Base-by-base conservation (phyloP, 2,329 filamentous ascomycete genomes). In the Metarhizium robertsii region DNA sequence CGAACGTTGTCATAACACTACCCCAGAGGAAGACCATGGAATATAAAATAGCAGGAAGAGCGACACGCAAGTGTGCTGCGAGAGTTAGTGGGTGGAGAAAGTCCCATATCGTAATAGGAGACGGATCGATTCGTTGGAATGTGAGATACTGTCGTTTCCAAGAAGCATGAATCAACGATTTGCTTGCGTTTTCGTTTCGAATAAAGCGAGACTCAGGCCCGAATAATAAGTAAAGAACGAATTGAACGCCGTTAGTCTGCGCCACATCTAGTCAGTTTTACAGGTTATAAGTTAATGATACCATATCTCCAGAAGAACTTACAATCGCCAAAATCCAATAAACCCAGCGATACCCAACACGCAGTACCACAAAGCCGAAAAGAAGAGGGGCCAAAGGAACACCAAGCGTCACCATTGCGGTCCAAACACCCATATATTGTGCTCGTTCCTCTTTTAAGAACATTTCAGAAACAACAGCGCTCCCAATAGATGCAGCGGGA, bases 291-390 rank as follows among this genome's bases (percentile, higher is more conserved):
- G n/a, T 16, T 8, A 20, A 16, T n/a, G 29, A n/a, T 18, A 10
- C 3, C 8, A 5, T 38, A 10, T 14, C 14, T 38, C 36, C 36
- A 10, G 14, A n/a, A 20, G 7, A 14, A 38, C 61, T 56, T 11
- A 79, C 74, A 45, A 83, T 83, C 2, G 79, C 78, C 25, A 83
- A 66, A 25, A 77, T 73, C 73, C 76, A 83, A 64, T 79, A 84
- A 30, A 83, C 81, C 80, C 80, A 84, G 16, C 76, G 71, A 55
- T 79, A 84, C 0, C 77, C 75, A 14, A 77, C 74, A 10, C 76
- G 72, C 55, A 77, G 68, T 1, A 76, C 73, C 0, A 83, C 79
- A 32, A 71, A 73, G 1, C 74, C 72, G 46, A 78, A 67, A 16
- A 71, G 61, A 29, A 71, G 63, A 0, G 69, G 68, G 2, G 67